Conservation (phyloP, 257 asterid genomes). For the Solanum okadae region DNA sequence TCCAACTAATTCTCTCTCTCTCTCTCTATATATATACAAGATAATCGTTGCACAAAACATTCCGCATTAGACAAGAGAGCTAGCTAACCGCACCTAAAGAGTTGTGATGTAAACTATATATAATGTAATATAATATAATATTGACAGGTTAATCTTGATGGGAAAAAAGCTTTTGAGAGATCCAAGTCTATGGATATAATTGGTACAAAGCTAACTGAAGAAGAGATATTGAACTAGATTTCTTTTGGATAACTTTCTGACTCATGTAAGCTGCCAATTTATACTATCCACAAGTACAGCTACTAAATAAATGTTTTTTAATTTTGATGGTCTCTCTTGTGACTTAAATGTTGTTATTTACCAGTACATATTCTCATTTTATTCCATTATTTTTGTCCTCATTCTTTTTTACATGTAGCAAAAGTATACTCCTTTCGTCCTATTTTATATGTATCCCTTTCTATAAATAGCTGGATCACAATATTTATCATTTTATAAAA, state of each 20-base stretch:
- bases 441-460: too few relatives aligned
- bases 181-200: neutral
- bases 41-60: neutral
- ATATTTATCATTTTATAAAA: too few relatives aligned
- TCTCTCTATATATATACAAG: neutral
- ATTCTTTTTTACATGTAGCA: neutral
- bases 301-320: neutral
- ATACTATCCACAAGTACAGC: neutral
- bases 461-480: fast-evolving
- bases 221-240: neutral
- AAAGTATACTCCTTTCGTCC: neutral
- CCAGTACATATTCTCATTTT: neutral
- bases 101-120: neutral
- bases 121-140: neutral
- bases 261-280: neutral
- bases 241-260: neutral
- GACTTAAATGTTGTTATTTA: neutral
- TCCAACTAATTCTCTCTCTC: neutral
- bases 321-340: neutral
- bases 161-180: neutral
- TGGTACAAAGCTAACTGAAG: neutral
- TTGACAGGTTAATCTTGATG: neutral
- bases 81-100: neutral
- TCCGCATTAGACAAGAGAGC: neutral
- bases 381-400: neutral